Evolutionary conservation across 2,329 filamentous ascomycete species (phyloP).

Genomic region (Shiraia sp.): DNA sequence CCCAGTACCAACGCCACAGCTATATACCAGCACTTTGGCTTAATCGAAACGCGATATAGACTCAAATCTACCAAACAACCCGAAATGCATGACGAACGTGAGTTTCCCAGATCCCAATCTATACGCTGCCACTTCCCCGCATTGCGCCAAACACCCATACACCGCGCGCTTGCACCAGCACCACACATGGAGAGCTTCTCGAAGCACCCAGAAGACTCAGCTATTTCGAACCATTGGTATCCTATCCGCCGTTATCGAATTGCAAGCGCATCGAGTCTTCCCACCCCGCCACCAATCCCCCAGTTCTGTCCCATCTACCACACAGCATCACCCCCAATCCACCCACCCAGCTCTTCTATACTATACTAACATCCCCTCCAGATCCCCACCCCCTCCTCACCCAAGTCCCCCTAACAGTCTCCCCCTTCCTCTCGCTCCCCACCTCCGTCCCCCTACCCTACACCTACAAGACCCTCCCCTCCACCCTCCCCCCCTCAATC

Average conservation of each 20-base stretch:
- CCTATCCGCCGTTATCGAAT: too few relatives aligned
- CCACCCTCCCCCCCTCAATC: slow-evolving; percentile 76
- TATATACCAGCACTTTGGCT: slow-evolving; percentile 9
- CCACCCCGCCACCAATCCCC: too few relatives aligned
- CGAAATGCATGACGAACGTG: slow-evolving; percentile 44
- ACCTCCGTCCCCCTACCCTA: slow-evolving; percentile 90
- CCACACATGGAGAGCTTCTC: too few relatives aligned
- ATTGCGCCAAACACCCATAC: slow-evolving; percentile 3
- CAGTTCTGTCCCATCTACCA: too few relatives aligned
- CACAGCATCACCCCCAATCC: too few relatives aligned
- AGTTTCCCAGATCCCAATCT: slow-evolving; percentile 17
- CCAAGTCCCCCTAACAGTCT: slow-evolving; percentile 91
- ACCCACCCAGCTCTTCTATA: too few relatives aligned
- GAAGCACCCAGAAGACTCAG: too few relatives aligned
- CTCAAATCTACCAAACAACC: slow-evolving; percentile 27
- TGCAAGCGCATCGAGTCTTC: too few relatives aligned
- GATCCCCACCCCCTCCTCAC: slow-evolving; percentile 81
- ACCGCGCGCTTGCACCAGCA: background rate
- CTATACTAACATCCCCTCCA: too few relatives aligned
- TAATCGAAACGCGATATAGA: slow-evolving; percentile 40
- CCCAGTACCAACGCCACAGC: slow-evolving; percentile 1
- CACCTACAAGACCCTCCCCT: slow-evolving; percentile 89
- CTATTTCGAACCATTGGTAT: too few relatives aligned
- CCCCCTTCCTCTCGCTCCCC: slow-evolving; percentile 89
- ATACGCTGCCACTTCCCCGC: slow-evolving; percentile 4